phyloP scores from a whole-genome alignment of 2,329 filamentous ascomycete genomes.

The Amylocarpus encephaloides region DNA sequence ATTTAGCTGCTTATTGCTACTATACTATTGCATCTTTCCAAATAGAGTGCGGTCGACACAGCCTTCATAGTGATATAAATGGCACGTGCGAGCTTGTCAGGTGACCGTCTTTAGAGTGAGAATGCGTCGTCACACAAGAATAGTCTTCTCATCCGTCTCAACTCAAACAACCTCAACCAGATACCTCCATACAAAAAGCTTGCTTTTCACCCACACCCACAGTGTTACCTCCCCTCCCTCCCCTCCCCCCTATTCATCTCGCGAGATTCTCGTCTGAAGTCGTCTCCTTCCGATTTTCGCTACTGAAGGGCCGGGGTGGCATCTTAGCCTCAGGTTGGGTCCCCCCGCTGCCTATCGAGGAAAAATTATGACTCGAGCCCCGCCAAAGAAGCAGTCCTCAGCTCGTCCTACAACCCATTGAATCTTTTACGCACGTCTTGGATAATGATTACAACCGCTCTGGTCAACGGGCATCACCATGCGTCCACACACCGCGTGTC shows the following conservation, averaged over 20 bases:
- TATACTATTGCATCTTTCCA: too few relatives aligned
- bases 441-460: slow-evolving; percentile 19
- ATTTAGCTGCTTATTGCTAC: too few relatives aligned
- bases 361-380: slow-evolving; percentile 15
- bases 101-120: too few relatives aligned
- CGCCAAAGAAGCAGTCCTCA: neutral
- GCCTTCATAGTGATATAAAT: neutral
- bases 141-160: too few relatives aligned
- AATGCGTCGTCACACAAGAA: too few relatives aligned
- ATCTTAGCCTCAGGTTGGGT: neutral
- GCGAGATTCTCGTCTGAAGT: too few relatives aligned
- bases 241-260: too few relatives aligned
- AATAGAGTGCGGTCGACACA: too few relatives aligned
- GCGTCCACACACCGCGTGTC: slow-evolving; percentile 5
- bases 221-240: too few relatives aligned
- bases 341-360: neutral
- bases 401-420: slow-evolving; percentile 2
- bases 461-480: slow-evolving; percentile 16
- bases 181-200: too few relatives aligned
- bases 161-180: too few relatives aligned
- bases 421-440: neutral
- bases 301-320: neutral
- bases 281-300: neutral
- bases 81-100: neutral
- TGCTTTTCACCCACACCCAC: too few relatives aligned